Evolutionary conservation across 75 land plant species (phyloP).

Genomic region (Gnetum montanum): DNA sequence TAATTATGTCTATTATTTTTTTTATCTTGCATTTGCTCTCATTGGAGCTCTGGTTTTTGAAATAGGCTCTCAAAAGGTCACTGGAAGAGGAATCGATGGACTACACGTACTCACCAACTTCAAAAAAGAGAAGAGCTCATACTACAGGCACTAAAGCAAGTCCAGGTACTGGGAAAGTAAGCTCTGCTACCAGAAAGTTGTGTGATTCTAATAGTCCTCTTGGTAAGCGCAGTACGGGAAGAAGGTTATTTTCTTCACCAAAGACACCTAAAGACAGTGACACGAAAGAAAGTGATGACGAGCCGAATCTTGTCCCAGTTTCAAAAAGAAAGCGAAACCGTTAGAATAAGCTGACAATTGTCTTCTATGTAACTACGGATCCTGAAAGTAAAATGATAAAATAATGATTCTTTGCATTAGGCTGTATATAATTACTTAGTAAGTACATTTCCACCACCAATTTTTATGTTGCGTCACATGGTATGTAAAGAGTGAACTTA

Average conservation of each 20-base stretch:
- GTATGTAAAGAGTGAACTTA: too few species aligned
- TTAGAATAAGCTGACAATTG: too few species aligned
- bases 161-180: not conserved
- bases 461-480: too few species aligned
- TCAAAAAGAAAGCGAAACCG: too few species aligned
- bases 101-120: not conserved
- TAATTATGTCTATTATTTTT: not conserved
- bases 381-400: too few species aligned
- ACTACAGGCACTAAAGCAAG: not conserved
- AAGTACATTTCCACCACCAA: too few species aligned
- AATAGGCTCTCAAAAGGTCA: constrained; percentile 8
- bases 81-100: constrained; percentile 7
- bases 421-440: too few species aligned
- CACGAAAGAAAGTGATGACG: not conserved
- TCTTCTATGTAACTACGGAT: too few species aligned
- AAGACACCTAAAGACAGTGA: not conserved
- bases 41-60: not conserved
- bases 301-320: too few species aligned
- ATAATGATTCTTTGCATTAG: too few species aligned
- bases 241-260: not conserved
- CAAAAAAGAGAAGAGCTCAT: constrained; percentile 1
- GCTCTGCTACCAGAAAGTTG: not conserved
- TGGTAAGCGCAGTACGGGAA: not conserved
- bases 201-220: too few species aligned
- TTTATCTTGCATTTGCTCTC: not conserved